Conservation (phyloP, 495 filamentous ascomycete genomes). For the Neurospora intermedia region DNA sequence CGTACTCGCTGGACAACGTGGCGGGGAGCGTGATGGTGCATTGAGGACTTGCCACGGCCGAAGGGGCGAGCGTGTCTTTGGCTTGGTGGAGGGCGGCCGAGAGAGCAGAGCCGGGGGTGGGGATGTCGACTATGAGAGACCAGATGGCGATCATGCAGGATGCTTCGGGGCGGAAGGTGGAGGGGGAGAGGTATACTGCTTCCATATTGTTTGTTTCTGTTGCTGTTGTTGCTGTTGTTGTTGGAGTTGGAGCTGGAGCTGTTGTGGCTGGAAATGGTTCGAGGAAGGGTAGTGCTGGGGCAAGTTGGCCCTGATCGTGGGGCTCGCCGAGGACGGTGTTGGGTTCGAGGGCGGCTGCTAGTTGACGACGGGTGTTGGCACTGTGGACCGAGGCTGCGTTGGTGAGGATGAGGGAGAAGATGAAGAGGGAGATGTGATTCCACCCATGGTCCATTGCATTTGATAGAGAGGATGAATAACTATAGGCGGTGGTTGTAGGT, state of each 20-base stretch:
- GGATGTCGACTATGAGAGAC: conserved; percentile 4
- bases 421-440: background rate
- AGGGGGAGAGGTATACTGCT: background rate
- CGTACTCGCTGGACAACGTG: background rate
- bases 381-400: background rate
- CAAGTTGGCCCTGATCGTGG: background rate
- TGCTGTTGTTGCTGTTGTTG: background rate
- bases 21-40: conserved; percentile 5
- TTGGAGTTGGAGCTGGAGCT: background rate
- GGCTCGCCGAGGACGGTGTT: background rate
- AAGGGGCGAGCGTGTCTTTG: background rate
- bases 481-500: background rate
- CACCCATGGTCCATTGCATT: background rate
- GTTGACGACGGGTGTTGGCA: background rate
- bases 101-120: conserved; percentile 10
- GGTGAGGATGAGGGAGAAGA: background rate
- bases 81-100: background rate
- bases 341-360: background rate
- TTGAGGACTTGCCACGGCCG: background rate
- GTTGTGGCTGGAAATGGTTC: background rate
- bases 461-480: background rate
- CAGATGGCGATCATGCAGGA: conserved; percentile 7
- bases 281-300: background rate
- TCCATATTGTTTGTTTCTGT: background rate
- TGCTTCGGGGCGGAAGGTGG: background rate